A percentile compares a stretch with the other conserved stretches of the same genome.
Evolutionary conservation across 2,329 filamentous ascomycete species (phyloP).

Genomic region (Xylariomycetidae sp.): DNA sequence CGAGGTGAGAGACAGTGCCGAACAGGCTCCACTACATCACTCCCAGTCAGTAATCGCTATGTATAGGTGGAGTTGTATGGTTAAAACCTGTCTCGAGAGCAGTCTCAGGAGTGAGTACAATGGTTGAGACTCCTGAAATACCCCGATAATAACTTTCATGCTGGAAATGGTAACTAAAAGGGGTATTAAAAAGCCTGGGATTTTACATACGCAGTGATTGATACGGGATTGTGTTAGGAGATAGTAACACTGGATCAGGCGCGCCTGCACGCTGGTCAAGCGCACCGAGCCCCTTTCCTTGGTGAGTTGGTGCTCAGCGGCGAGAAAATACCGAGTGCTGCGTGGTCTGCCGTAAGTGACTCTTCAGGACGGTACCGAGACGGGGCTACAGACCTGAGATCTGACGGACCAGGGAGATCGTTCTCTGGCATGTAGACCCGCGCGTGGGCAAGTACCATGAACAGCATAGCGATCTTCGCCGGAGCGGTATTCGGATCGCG

Average conservation of each 20-base stretch:
- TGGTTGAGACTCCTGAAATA: too few species aligned
- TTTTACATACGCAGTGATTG: conserved; percentile 42
- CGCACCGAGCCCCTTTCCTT: conserved; percentile 23
- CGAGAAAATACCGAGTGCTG: conserved; percentile 13
- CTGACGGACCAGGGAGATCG: conserved; percentile 24
- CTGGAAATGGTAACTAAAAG: too few species aligned
- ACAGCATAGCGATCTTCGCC: conserved; percentile 29
- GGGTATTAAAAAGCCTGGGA: too few species aligned
- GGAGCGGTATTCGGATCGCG: conserved; percentile 33
- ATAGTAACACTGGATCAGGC: conserved; percentile 37
- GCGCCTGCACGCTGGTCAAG: conserved; percentile 25
- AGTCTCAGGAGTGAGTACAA: too few species aligned
- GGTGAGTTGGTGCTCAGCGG: conserved; percentile 19
- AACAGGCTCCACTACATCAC: conserved; percentile 46
- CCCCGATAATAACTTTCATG: too few species aligned
- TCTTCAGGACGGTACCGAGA: not conserved
- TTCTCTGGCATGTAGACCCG: conserved; percentile 33
- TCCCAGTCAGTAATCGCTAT: too few species aligned
- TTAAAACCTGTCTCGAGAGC: too few species aligned
- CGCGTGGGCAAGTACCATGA: conserved; percentile 47
- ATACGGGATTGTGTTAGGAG: conserved; percentile 40
- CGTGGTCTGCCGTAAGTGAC: not conserved
- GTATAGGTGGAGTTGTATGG: too few species aligned
- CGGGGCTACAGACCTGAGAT: conserved; percentile 5
- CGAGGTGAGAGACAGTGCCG: conserved; percentile 36